phyloP scores from a whole-genome alignment of 768 basidiomycete species.

The Boletus barrowsii region DNA sequence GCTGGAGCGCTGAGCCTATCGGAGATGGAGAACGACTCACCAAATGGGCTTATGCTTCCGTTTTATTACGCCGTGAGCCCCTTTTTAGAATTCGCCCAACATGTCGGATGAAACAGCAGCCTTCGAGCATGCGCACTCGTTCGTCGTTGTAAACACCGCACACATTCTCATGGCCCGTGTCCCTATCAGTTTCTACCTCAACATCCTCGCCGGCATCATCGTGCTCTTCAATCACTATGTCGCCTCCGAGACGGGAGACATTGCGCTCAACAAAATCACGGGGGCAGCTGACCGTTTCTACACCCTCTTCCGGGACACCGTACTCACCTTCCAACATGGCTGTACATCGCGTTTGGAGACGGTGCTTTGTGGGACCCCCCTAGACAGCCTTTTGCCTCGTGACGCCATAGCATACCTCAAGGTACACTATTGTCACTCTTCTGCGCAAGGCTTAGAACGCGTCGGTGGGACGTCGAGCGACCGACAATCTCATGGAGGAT shows the following conservation, averaged over 20 bases:
- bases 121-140: too few species aligned
- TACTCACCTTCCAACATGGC: slow-evolving; percentile 1
- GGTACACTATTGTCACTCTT: slow-evolving; percentile 4
- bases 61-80: too few species aligned
- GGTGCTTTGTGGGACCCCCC: not conserved
- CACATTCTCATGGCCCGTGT: not conserved
- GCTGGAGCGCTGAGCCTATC: too few species aligned
- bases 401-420: not conserved
- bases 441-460: not conserved
- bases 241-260: slow-evolving; percentile 15
- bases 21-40: too few species aligned
- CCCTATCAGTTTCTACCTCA: slow-evolving; percentile 18
- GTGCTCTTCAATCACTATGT: slow-evolving; percentile 18
- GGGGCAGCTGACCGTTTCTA: slow-evolving; percentile 18
- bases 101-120: too few species aligned
- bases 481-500: not conserved
- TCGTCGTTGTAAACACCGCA: not conserved
- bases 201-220: slow-evolving; percentile 17
- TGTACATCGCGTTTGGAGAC: slow-evolving; percentile 3
- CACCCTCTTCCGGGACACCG: slow-evolving; percentile 7
- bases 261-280: slow-evolving; percentile 19
- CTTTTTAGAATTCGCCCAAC: too few species aligned
- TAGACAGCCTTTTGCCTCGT: not conserved
- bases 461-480: not conserved
- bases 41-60: too few species aligned